These are phyloP conservation scores for Aspergillus bombycis DNA, from an alignment of 2,329 filamentous ascomycete genomes.

Conservation along the genomic window DNA sequence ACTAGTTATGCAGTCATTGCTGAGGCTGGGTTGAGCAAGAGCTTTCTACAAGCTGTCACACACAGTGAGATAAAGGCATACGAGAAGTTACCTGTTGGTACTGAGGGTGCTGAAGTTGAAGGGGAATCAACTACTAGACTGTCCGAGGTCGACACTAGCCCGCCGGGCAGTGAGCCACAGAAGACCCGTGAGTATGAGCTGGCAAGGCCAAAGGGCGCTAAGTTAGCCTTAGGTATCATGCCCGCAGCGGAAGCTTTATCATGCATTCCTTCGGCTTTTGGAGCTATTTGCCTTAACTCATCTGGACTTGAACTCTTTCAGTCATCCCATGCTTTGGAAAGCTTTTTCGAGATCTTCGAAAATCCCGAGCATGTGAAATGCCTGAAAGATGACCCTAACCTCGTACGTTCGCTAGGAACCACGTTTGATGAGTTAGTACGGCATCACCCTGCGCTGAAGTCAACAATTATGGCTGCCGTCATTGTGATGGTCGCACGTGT, in stretches of 20 bases:
- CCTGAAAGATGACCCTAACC: slow-evolving; percentile 73
- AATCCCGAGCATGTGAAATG: slow-evolving; percentile 85
- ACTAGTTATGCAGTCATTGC: slow-evolving; percentile 96
- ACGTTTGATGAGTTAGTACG: slow-evolving; percentile 93
- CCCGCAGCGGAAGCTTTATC: slow-evolving; percentile 87
- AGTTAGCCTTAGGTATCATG: slow-evolving; percentile 71
- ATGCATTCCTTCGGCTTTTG: slow-evolving; percentile 83
- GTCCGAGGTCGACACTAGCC: slow-evolving; percentile 26
- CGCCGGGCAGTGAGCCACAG: slow-evolving; percentile 23
- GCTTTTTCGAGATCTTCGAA: slow-evolving; percentile 95
- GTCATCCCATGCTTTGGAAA: slow-evolving; percentile 77
- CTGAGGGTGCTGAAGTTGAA: slow-evolving; percentile 36
- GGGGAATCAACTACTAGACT: slow-evolving; percentile 42
- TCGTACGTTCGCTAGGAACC: slow-evolving; percentile 74
- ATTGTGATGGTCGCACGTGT: slow-evolving; percentile 87
- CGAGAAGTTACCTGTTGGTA: slow-evolving; percentile 34
- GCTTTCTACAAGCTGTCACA: slow-evolving; percentile 80
- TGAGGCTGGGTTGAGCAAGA: slow-evolving; percentile 87
- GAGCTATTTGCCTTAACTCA: slow-evolving; percentile 90
- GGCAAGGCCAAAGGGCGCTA: slow-evolving; percentile 31
- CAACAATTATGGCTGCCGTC: slow-evolving; percentile 79
- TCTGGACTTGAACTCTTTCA: slow-evolving; percentile 86
- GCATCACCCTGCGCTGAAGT: slow-evolving; percentile 84
- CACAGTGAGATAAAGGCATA: slow-evolving; percentile 41
- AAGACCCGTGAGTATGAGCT: slow-evolving; percentile 35